Percentiles rank a stretch among this genome's conserved stretches.
Evolutionary conservation across 2,329 filamentous ascomycete species (phyloP).

Genomic region (Diaporthe citriasiana): DNA sequence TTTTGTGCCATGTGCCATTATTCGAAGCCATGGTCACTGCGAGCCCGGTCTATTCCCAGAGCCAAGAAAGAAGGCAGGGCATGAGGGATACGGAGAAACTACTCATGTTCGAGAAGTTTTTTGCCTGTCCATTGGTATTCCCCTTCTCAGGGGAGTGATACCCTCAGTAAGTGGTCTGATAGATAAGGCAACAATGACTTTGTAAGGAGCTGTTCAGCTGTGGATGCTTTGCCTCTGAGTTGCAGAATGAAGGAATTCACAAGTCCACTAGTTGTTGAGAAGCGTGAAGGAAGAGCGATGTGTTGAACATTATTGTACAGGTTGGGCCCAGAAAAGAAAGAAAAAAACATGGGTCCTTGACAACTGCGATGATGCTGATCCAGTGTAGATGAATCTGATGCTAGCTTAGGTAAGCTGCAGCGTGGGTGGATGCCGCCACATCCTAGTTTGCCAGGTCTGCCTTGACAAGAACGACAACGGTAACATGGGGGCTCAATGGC

Average conservation of each 20-base stretch:
- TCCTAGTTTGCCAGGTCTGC: conserved; percentile 3
- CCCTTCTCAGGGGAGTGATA: not conserved
- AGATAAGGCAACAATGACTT: not conserved
- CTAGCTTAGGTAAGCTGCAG: conserved; percentile 32
- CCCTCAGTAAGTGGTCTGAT: not conserved
- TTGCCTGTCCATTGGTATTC: not conserved
- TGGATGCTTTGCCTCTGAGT: not conserved
- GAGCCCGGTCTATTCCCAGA: not conserved
- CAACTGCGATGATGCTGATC: not conserved
- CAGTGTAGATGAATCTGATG: not conserved
- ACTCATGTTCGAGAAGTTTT: conserved; percentile 6
- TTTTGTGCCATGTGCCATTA: conserved; percentile 46
- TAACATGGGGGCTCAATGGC: too few species aligned
- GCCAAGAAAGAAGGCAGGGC: not conserved
- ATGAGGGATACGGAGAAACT: not conserved
- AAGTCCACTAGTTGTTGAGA: too few species aligned
- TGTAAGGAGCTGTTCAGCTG: not conserved
- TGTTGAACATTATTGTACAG: not conserved
- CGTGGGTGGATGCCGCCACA: not conserved
- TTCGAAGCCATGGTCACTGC: conserved; percentile 35
- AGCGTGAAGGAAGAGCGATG: not conserved
- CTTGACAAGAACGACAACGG: not conserved
- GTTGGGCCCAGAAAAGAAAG: not conserved
- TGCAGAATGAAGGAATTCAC: not conserved
- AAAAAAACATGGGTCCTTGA: not conserved